Conservation (phyloP, 768 basidiomycete species). For the Podaxis sp. region DNA sequence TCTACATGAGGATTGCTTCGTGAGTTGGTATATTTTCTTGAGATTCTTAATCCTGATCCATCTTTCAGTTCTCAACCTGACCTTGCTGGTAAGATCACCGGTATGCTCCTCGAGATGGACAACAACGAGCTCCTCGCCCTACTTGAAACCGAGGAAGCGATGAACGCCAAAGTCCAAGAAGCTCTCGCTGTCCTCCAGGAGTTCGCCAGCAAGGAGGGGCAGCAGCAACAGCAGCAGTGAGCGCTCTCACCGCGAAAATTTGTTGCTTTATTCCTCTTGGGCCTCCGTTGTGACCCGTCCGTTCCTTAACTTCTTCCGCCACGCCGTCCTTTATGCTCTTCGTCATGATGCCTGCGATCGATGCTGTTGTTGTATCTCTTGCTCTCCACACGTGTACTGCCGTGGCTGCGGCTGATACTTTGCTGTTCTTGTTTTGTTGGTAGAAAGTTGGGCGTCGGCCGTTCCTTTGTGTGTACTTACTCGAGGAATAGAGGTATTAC, state of each 20-base stretch:
- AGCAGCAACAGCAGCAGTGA: conserved; percentile 20
- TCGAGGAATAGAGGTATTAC: conserved; percentile 60
- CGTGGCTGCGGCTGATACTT: conserved; percentile 21
- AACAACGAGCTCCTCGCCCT: conserved; percentile 90
- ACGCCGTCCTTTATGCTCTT: conserved; percentile 27
- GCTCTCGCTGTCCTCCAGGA: conserved; percentile 88
- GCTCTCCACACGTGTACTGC: conserved; percentile 2
- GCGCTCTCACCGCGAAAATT: conserved; percentile 17
- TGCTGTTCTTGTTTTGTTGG: conserved; percentile 30
- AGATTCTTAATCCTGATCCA: conserved; percentile 15
- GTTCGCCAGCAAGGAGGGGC: conserved; percentile 48
- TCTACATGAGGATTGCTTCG: conserved; percentile 88
- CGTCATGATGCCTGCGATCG: conserved; percentile 37
- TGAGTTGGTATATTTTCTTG: conserved; percentile 40
- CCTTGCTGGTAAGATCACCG: conserved; percentile 97
- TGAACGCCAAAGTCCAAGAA: conserved; percentile 90
- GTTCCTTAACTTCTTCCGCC: conserved; percentile 33
- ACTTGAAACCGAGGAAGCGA: conserved; percentile 76
- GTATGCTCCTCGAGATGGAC: conserved; percentile 99
- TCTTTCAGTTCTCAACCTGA: conserved; percentile 75
- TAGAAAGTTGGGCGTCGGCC: conserved; percentile 51
- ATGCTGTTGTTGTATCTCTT: conserved; percentile 32
- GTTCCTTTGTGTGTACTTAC: conserved; percentile 50
- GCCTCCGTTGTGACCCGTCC: conserved; percentile 48
- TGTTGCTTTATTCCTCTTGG: conserved; percentile 23